Base-by-base conservation (phyloP, 2,329 filamentous ascomycete species). In the Ophiostoma himal-ulmi region DNA sequence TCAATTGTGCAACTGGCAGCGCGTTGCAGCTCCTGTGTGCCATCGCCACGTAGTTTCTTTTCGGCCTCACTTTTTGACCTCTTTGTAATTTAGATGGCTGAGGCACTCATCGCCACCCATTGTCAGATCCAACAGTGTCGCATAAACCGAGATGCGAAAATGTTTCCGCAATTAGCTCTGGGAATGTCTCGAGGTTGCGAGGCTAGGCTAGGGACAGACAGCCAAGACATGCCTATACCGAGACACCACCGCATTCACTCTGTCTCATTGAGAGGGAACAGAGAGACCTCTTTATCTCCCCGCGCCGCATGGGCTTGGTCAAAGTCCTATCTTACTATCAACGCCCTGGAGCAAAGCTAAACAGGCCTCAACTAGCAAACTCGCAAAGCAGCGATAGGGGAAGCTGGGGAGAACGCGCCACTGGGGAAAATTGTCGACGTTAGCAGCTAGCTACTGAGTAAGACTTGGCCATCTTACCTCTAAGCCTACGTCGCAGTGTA, bases 171-270 rank as follows among this genome's bases (percentile, higher is more conserved):
- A 26, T 57, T 22, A 22, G 26, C 44, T 17, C 44, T 48, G 44
- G 44, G 5, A 62, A 62, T 62, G 57, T 62, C 57, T 62, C 57
- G 52, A 57, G 52, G 52, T n/a, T 54, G 41, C 4, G 20, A 20
- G 41, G 41, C 41, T 48, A 48, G 52, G 52, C 52, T 57, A 57
- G 52, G 11, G 6, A 26, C 52, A 57, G 52, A 57, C 52, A 57
- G 52, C 52, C 52, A 26, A 60, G 22, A 60, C n/a, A 60, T 17
- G n/a, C 22, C 54, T 60, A 14, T 30, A 26, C 57, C 57, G 26
- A 60, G 54, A 60, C 26, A 60, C 57, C 57, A 62, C 57, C 57
- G 57, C 22, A 34, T 34, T 34, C 57, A 62, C 57, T 62, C 57
- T 36, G 57, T 62, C 52, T 57, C n/a, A 26, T 26, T 20, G 20